These are phyloP conservation scores for Clitopilus passeckerianus DNA, from an alignment of 768 basidiomycete species.

Conservation along the genomic window DNA sequence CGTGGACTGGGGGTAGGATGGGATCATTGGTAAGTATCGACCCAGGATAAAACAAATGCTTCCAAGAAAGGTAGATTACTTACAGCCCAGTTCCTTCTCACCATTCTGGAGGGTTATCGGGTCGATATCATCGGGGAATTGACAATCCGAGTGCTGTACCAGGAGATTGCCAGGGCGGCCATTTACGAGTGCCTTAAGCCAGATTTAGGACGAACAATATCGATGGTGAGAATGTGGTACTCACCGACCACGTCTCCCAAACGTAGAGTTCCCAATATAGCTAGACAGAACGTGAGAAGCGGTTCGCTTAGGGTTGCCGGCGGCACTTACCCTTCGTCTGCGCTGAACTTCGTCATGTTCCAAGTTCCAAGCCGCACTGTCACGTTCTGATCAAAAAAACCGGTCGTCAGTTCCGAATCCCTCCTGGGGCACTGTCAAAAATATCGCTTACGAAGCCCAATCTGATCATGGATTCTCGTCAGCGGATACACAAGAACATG, in stretches of 20 bases:
- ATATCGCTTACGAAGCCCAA: constrained; percentile 44
- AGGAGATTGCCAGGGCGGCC: constrained; percentile 45
- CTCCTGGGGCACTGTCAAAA: neutral
- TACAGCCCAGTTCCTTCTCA: constrained; percentile 38
- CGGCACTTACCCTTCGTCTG: constrained; percentile 26
- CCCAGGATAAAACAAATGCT: neutral
- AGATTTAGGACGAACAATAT: neutral
- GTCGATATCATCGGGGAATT: constrained; percentile 42
- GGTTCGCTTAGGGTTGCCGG: neutral
- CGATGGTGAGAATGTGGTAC: constrained; percentile 9
- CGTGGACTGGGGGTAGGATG: constrained; percentile 25
- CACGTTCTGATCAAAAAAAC: constrained; percentile 33
- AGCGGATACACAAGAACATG: constrained; percentile 2
- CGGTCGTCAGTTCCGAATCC: neutral
- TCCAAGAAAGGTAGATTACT: constrained; percentile 12
- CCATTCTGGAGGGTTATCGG: constrained; percentile 24
- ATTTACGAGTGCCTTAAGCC: constrained; percentile 37
- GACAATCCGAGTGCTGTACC: constrained; percentile 46
- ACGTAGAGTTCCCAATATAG: constrained; percentile 52
- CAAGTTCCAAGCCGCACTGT: constrained; percentile 44
- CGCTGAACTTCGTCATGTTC: constrained; percentile 39
- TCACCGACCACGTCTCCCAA: constrained; percentile 45
- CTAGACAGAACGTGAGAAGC: constrained; percentile 11
- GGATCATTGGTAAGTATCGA: neutral
- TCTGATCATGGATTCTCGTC: constrained; percentile 18